Evolutionary conservation across 371 early-diverging fungal species (phyloP), one percentile per base, ranked within the genome.

Genomic region (Catenaria anguillulae): DNA sequence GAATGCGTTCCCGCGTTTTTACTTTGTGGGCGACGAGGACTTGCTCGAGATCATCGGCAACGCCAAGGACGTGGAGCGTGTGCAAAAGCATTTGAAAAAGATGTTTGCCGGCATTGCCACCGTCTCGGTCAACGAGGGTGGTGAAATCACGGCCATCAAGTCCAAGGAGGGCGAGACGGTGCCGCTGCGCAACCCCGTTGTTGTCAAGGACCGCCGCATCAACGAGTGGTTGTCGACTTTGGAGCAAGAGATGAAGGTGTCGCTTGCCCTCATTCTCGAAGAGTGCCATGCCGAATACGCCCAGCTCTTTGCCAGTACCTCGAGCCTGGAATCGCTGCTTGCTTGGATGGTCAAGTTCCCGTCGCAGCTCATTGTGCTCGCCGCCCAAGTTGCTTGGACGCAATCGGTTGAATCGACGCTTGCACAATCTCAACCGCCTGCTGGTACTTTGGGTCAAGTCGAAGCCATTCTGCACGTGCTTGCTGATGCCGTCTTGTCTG

Each of bases 11-110:
- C 96, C 99, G 48, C 86, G 99, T 34, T 98, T 98, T 82, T 98
- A 98, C 78, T 98, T 98, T 83, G 94, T 98, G 54, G 99, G 97
- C 71, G 99, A 98, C 67, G 98, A 97, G 77, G 99, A 97, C 74
- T 68, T 98, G 74, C 83, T 98, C 31, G 97, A 98, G 76, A 94
- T 98, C 66, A 90, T 98, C 65, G 98, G 99, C 71, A 97, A 97
- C 74, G 85, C 90, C 71, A 93, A 93, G 74, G 97, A 97, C 68
- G 82, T 96, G 42, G 70, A 84, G 45, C 84, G 93, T 54, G 90
- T 97, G 66, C 95, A 97, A 70, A 95, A 95, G 66, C 97, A 98
- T 70, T 85, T 97, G 74, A 92, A 90, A 73, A 97, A 97, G 76
- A 94, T 98, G 96, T 98, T 98, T 85, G 93, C 97, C 21, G 97